Percentiles rank a stretch among this genome's conserved stretches.
Evolutionary conservation across 1,284 basidiomycete species (phyloP).

Genomic region (Apiotrichum porosum): DNA sequence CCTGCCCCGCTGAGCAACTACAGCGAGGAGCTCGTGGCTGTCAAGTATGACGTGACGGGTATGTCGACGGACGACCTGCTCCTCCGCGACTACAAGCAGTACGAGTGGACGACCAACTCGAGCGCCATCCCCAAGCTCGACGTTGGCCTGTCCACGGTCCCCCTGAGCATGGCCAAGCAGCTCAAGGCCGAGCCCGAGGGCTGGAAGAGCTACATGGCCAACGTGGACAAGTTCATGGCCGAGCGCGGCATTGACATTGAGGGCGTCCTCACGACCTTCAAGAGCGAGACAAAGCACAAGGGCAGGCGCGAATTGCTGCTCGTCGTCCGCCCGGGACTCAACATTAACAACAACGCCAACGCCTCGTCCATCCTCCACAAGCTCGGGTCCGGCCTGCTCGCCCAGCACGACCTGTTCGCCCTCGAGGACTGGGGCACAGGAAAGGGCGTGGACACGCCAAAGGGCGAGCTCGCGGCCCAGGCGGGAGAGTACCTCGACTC

Average conservation of each 20-base stretch:
- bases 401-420: constrained; percentile 49
- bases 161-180: constrained; percentile 57
- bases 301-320: constrained; percentile 65
- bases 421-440: constrained; percentile 49
- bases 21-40: constrained; percentile 53
- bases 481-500: constrained; percentile 10
- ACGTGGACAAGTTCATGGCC: constrained; percentile 60
- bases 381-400: constrained; percentile 56
- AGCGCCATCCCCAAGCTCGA: constrained; percentile 35
- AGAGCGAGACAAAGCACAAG: constrained; percentile 57
- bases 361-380: constrained; percentile 30
- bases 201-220: constrained; percentile 52
- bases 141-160: constrained; percentile 74
- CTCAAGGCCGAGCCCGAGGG: constrained; percentile 51
- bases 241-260: constrained; percentile 61
- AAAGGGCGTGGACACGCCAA: constrained; percentile 16
- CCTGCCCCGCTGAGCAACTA: constrained; percentile 47
- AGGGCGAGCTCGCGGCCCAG: constrained; percentile 28
- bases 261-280: constrained; percentile 68
- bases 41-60: constrained; percentile 66
- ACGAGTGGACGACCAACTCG: constrained; percentile 52
- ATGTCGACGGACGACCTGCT: constrained; percentile 72
- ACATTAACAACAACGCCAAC: constrained; percentile 13
- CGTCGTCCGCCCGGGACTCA: constrained; percentile 51
- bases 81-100: constrained; percentile 89